phyloP scores from a whole-genome alignment of 139 green algal genomes.

The Tetraselmis striata region DNA sequence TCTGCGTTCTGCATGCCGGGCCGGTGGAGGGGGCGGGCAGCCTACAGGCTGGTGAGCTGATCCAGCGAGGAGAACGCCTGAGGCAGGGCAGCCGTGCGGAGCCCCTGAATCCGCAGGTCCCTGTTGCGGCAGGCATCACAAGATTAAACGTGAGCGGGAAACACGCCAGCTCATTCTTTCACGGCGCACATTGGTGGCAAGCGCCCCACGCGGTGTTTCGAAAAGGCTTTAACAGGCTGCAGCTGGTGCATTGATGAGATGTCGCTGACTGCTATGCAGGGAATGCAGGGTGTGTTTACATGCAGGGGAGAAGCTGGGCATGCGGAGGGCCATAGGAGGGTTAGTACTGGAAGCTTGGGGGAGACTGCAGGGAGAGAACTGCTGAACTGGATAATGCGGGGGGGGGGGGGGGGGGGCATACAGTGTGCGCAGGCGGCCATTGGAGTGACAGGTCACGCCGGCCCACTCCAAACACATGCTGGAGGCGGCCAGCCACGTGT shows the following conservation, averaged over 20 bases:
- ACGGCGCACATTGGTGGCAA: not conserved
- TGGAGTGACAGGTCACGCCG: not conserved
- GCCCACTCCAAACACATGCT: not conserved
- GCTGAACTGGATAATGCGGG: not conserved
- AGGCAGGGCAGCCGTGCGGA: not conserved
- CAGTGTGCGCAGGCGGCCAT: not conserved
- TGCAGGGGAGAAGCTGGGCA: not conserved
- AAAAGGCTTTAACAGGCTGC: not conserved
- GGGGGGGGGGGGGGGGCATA: not conserved
- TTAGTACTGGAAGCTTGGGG: not conserved
- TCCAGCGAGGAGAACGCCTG: not conserved
- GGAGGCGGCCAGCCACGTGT: not conserved
- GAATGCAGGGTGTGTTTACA: not conserved
- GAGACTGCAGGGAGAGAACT: too few species aligned
- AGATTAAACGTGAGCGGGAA: too few species aligned
- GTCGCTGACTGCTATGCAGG: not conserved
- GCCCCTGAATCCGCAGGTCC: not conserved
- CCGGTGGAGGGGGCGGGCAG: not conserved
- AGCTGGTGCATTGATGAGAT: not conserved
- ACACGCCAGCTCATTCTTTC: too few species aligned
- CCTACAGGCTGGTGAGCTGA: not conserved
- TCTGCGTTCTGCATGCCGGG: not conserved
- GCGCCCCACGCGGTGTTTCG: not conserved
- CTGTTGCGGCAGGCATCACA: too few species aligned
- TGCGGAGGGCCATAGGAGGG: not conserved